Evolutionary conservation across 2,329 filamentous ascomycete species (phyloP), one percentile per base, ranked within the genome.

Genomic region (Claviceps cyperi): DNA sequence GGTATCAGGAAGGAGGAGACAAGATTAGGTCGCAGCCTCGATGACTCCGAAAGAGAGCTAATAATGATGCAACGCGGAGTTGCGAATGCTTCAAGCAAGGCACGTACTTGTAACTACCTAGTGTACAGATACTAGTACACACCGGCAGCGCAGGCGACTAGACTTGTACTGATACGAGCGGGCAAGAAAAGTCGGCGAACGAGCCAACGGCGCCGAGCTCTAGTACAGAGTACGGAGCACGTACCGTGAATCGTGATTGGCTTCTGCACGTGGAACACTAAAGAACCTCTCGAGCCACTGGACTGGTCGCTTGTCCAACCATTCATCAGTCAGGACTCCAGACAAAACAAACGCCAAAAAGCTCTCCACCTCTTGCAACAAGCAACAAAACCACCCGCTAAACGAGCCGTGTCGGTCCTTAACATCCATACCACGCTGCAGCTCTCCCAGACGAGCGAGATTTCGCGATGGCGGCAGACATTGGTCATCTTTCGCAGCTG

Each of bases 401-500:
- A 36, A 37, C 47, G 19, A 36, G 5, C n/a, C 43, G 11, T 6
- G 43, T 19, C 37, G 1, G 37, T n/a, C 37, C 37, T 8, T 8
- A 40, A 32, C 47, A 49, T 28, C 40, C 32, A 40, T 52, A 50
- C 54, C 47, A 41, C 46, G 52, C 47, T 51, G 54, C 47, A 55
- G 55, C 52, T 57, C 50, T 51, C 53, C 44, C 45, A 35, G 48
- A 32, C 44, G 51, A 50, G 52, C 46, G 52, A 51, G 50, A 50
- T 52, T 46, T 62, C 63, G 74, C 57, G 62, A 80, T 80, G 77
- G 74, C 76, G 62, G 69, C 74, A 57, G 70, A 77, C 57, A 71
- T 79, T 62, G 70, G 69, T 58, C 69, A 70, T 53, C 73, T 96
- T 66, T 84, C 88, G 55, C 81, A 88, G 75, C 77, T 97, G 66